Conservation (phyloP, 306 rosid genomes). For the Castanospermum australe region DNA sequence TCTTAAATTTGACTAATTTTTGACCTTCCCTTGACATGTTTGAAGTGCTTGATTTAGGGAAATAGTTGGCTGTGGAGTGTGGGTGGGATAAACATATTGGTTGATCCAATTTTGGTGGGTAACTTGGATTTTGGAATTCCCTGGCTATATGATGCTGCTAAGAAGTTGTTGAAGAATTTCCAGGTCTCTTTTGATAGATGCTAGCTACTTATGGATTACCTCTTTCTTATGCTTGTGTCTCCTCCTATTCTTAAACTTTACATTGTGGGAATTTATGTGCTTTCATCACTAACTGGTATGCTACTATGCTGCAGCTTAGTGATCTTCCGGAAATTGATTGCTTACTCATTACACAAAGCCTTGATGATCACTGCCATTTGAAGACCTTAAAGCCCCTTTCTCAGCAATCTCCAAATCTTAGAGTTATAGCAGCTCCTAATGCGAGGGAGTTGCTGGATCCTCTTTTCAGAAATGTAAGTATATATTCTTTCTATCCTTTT, state of each 20-base stretch:
- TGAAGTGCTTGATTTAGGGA: slow-evolving; percentile 48
- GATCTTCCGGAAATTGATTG: slow-evolving; percentile 90
- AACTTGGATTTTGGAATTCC: slow-evolving; percentile 97
- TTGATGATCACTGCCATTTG: slow-evolving; percentile 98
- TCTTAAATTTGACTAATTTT: slow-evolving; percentile 23
- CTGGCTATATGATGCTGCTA: slow-evolving; percentile 91
- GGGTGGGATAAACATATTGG: slow-evolving; percentile 63
- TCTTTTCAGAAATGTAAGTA: slow-evolving; percentile 75
- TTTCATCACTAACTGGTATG: slow-evolving; percentile 34
- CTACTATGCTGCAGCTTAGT: slow-evolving; percentile 64
- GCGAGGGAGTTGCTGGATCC: slow-evolving; percentile 78
- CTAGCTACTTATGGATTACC: not conserved
- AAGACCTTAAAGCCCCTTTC: slow-evolving; percentile 80
- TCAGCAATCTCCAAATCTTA: slow-evolving; percentile 57
- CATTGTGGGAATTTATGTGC: slow-evolving; percentile 4
- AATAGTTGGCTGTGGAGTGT: slow-evolving; percentile 93
- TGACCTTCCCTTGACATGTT: slow-evolving; percentile 6
- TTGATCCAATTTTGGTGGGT: slow-evolving; percentile 94
- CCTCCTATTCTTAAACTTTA: not conserved
- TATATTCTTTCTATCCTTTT: not conserved
- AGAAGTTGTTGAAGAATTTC: slow-evolving; percentile 71
- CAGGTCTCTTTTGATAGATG: slow-evolving; percentile 51
- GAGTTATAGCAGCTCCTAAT: slow-evolving; percentile 81
- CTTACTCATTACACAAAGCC: slow-evolving; percentile 86
- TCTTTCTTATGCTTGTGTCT: slow-evolving; percentile 3